phyloP scores from a whole-genome alignment of 2,329 filamentous ascomycete species.

The Talaromyces pinophilus region DNA sequence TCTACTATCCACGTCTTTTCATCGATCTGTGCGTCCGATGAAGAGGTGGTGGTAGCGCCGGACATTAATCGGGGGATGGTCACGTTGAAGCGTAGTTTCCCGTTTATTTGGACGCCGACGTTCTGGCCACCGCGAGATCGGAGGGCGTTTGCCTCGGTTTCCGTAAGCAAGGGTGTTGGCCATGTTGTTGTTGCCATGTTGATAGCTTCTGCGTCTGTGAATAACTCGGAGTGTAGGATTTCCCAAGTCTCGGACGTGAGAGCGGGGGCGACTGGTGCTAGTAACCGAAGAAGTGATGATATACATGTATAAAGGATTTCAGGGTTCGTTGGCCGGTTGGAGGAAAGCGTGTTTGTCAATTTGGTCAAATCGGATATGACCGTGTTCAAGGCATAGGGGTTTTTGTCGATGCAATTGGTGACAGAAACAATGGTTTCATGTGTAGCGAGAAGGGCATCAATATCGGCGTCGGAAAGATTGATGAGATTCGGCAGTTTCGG shows the following conservation, averaged over 20 bases:
- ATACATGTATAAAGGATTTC: conserved; percentile 47
- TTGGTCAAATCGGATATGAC: conserved; percentile 80
- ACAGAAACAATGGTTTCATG: conserved; percentile 69
- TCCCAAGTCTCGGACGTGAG: conserved; percentile 81
- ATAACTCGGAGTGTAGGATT: conserved; percentile 48
- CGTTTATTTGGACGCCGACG: conserved; percentile 74
- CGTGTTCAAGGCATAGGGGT: conserved; percentile 78
- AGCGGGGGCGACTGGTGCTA: conserved; percentile 78
- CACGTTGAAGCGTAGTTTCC: conserved; percentile 71
- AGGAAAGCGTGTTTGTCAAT: conserved; percentile 69
- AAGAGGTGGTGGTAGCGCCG: conserved; percentile 17
- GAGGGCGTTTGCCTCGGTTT: conserved; percentile 44
- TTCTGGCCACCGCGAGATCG: conserved; percentile 54
- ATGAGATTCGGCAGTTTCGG: conserved; percentile 32
- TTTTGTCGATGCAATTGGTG: conserved; percentile 66
- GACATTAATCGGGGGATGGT: conserved; percentile 59
- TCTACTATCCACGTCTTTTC: conserved; percentile 63
- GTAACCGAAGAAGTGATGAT: conserved; percentile 65
- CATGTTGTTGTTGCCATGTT: conserved; percentile 56
- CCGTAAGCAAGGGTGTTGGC: conserved; percentile 52
- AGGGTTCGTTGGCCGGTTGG: conserved; percentile 42
- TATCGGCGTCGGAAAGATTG: conserved; percentile 39
- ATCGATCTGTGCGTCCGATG: conserved; percentile 35
- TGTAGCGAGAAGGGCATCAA: conserved; percentile 62
- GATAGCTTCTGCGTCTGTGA: conserved; percentile 24